These are phyloP conservation scores for Xerocomus amazonicus DNA, from an alignment of 1,284 basidiomycete genomes.

Conservation along the genomic window DNA sequence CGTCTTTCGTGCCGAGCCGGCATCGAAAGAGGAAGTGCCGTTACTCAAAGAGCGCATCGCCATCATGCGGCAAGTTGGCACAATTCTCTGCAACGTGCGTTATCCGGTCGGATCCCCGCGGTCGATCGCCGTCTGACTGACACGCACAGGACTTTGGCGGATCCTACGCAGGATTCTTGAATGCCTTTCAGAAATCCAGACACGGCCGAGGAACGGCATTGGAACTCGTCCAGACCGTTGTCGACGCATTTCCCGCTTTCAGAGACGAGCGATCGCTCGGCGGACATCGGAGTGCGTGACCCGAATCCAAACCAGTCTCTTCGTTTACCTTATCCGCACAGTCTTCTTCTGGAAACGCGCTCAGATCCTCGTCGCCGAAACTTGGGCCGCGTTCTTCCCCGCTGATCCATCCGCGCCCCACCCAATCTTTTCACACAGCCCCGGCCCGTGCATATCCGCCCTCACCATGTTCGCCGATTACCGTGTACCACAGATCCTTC, in stretches of 20 bases:
- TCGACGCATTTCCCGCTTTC: conserved; percentile 70
- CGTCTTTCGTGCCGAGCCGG: conserved; percentile 59
- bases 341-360: conserved; percentile 82
- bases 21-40: conserved; percentile 60
- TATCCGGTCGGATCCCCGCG: conserved; percentile 5
- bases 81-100: conserved; percentile 61
- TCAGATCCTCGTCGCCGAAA: conserved; percentile 81
- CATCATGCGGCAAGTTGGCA: conserved; percentile 71
- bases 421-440: conserved; percentile 59
- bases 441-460: conserved; percentile 45
- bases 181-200: conserved; percentile 54
- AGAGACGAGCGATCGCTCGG: conserved; percentile 62
- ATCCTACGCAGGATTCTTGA: conserved; percentile 64
- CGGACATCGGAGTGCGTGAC: conserved; percentile 50
- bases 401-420: conserved; percentile 41
- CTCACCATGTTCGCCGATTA: conserved; percentile 89
- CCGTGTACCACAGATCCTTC: conserved; percentile 79
- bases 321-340: conserved; percentile 26
- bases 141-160: conserved; percentile 59
- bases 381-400: conserved; percentile 79
- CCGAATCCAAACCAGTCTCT: not conserved
- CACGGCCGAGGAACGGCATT: conserved; percentile 58
- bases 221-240: conserved; percentile 67
- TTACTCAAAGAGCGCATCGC: conserved; percentile 63
- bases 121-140: conserved; percentile 8